Base-by-base conservation (phyloP, 306 rosid species). In the Glycine soja region DNA sequence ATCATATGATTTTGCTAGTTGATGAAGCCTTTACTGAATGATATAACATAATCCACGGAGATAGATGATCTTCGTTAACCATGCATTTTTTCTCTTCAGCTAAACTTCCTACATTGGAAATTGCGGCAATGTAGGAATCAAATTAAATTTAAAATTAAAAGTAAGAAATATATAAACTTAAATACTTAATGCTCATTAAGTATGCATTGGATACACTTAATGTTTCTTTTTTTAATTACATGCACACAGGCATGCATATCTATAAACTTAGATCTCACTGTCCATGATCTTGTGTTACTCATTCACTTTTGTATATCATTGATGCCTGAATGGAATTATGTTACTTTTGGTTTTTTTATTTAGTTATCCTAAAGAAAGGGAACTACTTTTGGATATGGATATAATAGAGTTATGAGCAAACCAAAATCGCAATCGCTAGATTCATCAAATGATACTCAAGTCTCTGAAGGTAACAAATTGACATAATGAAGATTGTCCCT, bases 311-410 rank as follows among this genome's bases (percentile, higher is more conserved):
- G 8, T 45, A 63, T 64, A 67, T 58, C 42, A 12, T 75, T 77
- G 56, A 75, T 81, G 46, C 63, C 74, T 74, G 76, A 83, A 70
- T 45, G 50, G 10, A 61, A 51, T 73, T 24, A 13, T 76, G 74
- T 70, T 11, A 15, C 65, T 43, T 86, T 70, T 80, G 80, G 19
- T 72, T 42, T 82, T 10, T 86, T 80, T 72, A 19, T 88, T 82
- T 94, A 96, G 99, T 85, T 96, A 48, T 89, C 93, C 77, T 91
- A 93, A 90, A 78, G 88, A 15, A 93, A 85, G 14, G 98, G 99
- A 88, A 92, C 91, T 77, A 92, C 99, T 9, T 94, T 93, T 79
- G 99, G 97, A 51, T 93, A 92, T 69, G 98, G 99, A 72, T 93
- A 86, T 82, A 87, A 91, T 43, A 89, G 85, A 82, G 78, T 77